phyloP scores from a whole-genome alignment of 371 early-diverging fungal species.

The Actinomucor elegans region DNA sequence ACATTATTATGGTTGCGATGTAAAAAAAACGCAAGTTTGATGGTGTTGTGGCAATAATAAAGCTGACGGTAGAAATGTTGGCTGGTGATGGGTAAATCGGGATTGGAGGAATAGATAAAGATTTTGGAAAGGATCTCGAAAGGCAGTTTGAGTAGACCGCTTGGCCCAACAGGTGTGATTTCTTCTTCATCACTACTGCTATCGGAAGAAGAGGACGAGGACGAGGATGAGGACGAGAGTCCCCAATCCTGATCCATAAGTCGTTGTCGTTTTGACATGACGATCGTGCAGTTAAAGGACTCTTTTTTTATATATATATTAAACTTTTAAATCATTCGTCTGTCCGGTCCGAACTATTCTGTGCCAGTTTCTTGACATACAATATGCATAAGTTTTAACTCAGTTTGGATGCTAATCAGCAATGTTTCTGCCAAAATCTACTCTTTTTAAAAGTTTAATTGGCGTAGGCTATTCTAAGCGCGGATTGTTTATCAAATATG shows the following conservation, averaged over 20 bases:
- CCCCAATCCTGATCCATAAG: slow-evolving; percentile 19
- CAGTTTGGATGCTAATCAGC: no score
- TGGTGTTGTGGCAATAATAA: slow-evolving; percentile 19
- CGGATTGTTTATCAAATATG: no score
- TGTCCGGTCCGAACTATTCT: no score
- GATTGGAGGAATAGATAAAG: slow-evolving; percentile 40
- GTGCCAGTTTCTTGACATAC: no score
- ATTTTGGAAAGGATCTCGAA: slow-evolving; percentile 40
- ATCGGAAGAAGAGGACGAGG: slow-evolving; percentile 10
- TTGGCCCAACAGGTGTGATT: slow-evolving; percentile 4
- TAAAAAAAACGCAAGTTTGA: slow-evolving; percentile 37
- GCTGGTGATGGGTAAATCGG: slow-evolving; percentile 28
- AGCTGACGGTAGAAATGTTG: slow-evolving; percentile 25
- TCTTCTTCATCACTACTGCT: slow-evolving; percentile 5
- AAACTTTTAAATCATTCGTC: no score
- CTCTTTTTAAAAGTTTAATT: no score
- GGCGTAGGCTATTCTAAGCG: no score
- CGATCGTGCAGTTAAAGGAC: not conserved
- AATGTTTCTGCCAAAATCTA: no score
- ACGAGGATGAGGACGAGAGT: slow-evolving; percentile 2
- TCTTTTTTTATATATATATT: no score
- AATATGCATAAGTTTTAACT: no score
- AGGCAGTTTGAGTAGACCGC: slow-evolving; percentile 24
- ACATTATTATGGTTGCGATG: slow-evolving; percentile 21
- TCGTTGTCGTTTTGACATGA: slow-evolving; percentile 22